These are phyloP conservation scores for Gyromitra esculenta DNA, from an alignment of 2,329 filamentous ascomycete species.

Conservation along the genomic window DNA sequence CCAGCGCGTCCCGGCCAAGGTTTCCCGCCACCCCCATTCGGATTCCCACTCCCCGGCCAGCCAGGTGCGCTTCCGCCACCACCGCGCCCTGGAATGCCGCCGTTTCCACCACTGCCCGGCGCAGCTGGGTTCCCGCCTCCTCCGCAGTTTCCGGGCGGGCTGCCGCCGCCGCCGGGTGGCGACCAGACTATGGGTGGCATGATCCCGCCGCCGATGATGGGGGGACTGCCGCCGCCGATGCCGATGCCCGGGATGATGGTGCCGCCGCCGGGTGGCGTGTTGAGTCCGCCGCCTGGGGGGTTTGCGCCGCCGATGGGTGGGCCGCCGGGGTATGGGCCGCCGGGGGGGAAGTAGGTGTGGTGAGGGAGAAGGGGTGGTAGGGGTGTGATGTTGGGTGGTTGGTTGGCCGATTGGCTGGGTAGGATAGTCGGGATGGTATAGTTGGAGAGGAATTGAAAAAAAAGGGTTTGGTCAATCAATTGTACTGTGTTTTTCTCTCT, in stretches of 20 bases:
- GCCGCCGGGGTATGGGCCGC: conserved; percentile 45
- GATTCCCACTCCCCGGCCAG: conserved; percentile 58
- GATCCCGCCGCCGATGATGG: conserved; percentile 46
- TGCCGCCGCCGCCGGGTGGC: conserved; percentile 24
- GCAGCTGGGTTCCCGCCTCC: conserved; percentile 44
- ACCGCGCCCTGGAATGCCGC: conserved; percentile 62
- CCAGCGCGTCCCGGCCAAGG: conserved; percentile 58
- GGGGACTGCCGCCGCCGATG: conserved; percentile 20
- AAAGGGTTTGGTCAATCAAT: not conserved
- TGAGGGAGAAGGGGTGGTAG: not conserved
- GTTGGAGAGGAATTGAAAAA: not conserved
- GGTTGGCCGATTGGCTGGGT: not conserved
- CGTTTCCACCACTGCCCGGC: conserved; percentile 63
- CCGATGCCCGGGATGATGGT: conserved; percentile 37
- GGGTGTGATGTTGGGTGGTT: not conserved
- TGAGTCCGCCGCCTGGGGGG: conserved; percentile 35
- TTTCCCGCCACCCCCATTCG: conserved; percentile 29
- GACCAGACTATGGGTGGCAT: conserved; percentile 39
- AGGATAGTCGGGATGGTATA: not conserved
- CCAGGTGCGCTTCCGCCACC: conserved; percentile 64
- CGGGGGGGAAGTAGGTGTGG: conserved; percentile 24
- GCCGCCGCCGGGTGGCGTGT: conserved; percentile 47
- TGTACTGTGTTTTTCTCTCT: not conserved
- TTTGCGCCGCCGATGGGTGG: conserved; percentile 39
- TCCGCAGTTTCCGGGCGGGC: conserved; percentile 42